These are phyloP conservation scores for Veloboletus limbatus DNA, from an alignment of 1,284 basidiomycete genomes.

Conservation along the genomic window DNA sequence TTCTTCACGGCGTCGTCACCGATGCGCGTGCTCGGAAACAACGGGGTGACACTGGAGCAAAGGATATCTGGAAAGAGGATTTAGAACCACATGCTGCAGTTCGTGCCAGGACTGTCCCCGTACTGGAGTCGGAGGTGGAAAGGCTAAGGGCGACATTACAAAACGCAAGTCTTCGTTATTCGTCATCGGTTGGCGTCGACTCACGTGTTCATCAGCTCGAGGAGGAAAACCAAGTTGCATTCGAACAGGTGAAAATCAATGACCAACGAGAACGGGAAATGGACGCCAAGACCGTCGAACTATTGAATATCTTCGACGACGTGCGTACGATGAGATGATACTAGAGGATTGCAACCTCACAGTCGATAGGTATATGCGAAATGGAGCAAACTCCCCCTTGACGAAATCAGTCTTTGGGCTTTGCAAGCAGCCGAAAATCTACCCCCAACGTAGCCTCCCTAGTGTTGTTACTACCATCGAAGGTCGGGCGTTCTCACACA, in stretches of 20 bases:
- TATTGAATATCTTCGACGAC: conserved; percentile 54
- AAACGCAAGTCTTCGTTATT: conserved; percentile 37
- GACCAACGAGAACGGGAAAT: conserved; percentile 44
- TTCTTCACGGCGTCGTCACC: conserved; percentile 61
- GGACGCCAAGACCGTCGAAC: conserved; percentile 43
- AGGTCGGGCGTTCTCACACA: too few relatives aligned
- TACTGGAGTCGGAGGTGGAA: conserved; percentile 53
- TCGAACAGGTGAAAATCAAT: conserved; percentile 49
- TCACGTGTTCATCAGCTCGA: conserved; percentile 44
- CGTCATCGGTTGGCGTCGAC: neutral
- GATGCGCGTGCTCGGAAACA: conserved; percentile 67
- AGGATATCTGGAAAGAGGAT: conserved; percentile 62
- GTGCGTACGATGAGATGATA: conserved; percentile 34
- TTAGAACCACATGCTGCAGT: conserved; percentile 59
- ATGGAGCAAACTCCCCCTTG: conserved; percentile 56
- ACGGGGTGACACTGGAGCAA: conserved; percentile 39
- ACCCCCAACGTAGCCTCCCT: conserved; percentile 32
- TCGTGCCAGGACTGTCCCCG: conserved; percentile 57
- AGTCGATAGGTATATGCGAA: conserved; percentile 46
- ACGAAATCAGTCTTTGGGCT: conserved; percentile 63
- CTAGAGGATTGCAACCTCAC: conserved; percentile 1
- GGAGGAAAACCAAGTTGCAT: conserved; percentile 48
- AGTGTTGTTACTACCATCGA: neutral
- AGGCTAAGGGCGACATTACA: conserved; percentile 49
- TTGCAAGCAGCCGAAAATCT: conserved; percentile 55